Evolutionary conservation across 2,329 filamentous ascomycete species (phyloP), one percentile per base, ranked within the genome.

Genomic region (Tothia fuscella): DNA sequence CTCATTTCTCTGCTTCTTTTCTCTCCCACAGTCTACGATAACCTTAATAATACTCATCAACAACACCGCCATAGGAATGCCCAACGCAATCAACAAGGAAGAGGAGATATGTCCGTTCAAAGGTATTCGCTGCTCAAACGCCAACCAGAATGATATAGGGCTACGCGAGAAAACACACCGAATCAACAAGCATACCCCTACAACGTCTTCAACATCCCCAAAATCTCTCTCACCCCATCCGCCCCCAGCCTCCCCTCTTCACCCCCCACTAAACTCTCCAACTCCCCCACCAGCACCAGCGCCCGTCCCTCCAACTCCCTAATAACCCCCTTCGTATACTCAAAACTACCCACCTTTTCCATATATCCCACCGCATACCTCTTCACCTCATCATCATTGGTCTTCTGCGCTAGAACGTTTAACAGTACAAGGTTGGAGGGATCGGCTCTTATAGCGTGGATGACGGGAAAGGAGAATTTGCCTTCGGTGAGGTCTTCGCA

Each of bases 401-500:
- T 87, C 63, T 87, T 89, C 61, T 95, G 88, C 62, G 85, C 85
- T 31, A 96, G 69, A 43, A 96, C 95, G 56, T 91, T 94, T 59
- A 95, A 74, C 42, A 98, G 73, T 54, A 93, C 80, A 50, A 82
- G 68, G 56, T 87, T 83, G 22, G 66, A 63, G 14, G 76, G 83
- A 56, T 87, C 75, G 46, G 80, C 65, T 47, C 84, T 82, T 51
- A 96, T 93, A 58, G 82, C 82, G 65, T 96, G 89, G 53, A 96
- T 94, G 53, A 96, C 80, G 30, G 88, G 87, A 58, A 95, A 95
- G 20, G 82, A 89, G 66, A 95, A 95, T 70, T 96, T 96, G 48
- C 89, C 89, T 65, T 96, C 91, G 1, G 87, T 95, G 52, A 96
- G 65, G 62, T 96, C 91, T 66, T 96, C 89, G 61, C 85, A 93